Evolutionary conservation across 495 filamentous ascomycete species (phyloP), one percentile per base, ranked within the genome.

Genomic region (Penicillium herquei): DNA sequence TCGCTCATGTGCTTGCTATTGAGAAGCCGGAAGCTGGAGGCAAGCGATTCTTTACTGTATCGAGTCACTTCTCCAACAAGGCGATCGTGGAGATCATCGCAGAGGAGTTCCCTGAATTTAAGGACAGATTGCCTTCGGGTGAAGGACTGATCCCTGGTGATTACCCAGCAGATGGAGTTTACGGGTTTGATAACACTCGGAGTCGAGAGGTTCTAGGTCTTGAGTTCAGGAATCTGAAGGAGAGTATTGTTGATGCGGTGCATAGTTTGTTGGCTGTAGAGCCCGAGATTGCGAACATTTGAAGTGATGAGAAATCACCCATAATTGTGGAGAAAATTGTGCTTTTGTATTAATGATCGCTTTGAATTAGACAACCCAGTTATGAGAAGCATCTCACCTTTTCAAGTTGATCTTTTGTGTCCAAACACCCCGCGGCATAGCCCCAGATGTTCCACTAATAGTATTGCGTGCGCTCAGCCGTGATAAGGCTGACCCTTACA

Each of bases 31-130:
- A 78, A 37, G 84, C 83, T 1, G 80, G 71, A 1, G 77, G 77
- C 35, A 82, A 87, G 66, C 74, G 86, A 33, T 87, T 85, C 69
- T 83, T 90, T 70, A 58, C 79, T 17, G 71, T 79, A 0, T 74
- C 74, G 6, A 79, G 84, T 10, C 71, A 78, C 41, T 81, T 83
- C 61, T 76, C 69, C 21, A 81, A 84, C 57, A 77, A 78, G 62
- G 73, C 81, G 43, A 80, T 87, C 49, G 72, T 61, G 2, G 71
- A 85, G 21, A 73, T 84, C 46, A 77, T 89, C 48, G 64, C 67
- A 16, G 80, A 84, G 61, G 66, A 80, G 52, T 85, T 86, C 58
- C 82, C 83, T 0, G 74, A 88, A 50, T 79, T 78, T 56, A 66
- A 66, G 47, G 74, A 77, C 26, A 60, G 75, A 49, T 63, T 85